A percentile compares a stretch with the other conserved stretches of the same genome.
Evolutionary conservation across 225 moss, liverwort and hornwort genomes (phyloP).

Genomic region (Neckera pumila): DNA sequence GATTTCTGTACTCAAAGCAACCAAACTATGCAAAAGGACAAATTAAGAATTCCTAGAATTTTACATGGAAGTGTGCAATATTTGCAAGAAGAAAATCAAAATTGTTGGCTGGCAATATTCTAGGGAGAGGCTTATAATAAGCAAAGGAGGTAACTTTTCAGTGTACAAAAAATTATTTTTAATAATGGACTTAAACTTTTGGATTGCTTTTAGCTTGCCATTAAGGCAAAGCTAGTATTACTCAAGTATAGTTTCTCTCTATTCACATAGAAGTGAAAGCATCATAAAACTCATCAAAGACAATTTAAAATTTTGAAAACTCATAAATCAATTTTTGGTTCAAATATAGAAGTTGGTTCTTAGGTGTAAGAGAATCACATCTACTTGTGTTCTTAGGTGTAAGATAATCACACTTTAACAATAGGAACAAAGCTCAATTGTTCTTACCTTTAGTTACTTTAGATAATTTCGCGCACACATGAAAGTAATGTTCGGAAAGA

Average conservation of each 20-base stretch:
- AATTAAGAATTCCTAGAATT: rapidly evolving
- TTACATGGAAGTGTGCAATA: neutral
- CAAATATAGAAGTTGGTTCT: rapidly evolving
- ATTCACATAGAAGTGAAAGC: neutral
- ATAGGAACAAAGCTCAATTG: too few relatives aligned
- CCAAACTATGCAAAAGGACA: neutral
- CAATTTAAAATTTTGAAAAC: neutral
- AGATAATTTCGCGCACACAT: neutral
- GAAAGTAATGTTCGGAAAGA: neutral
- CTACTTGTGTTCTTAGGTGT: rapidly evolving
- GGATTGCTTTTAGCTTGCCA: neutral
- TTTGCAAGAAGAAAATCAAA: neutral
- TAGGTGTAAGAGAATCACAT: neutral
- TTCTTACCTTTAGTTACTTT: neutral
- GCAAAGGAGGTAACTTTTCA: too few relatives aligned
- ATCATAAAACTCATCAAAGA: neutral
- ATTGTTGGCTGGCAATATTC: rapidly evolving
- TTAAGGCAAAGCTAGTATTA: neutral
- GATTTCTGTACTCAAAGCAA: rapidly evolving
- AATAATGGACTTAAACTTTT: neutral
- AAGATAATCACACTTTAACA: neutral
- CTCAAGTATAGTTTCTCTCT: neutral
- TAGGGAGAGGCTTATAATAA: neutral
- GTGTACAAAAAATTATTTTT: neutral
- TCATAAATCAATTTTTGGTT: neutral